Percentiles rank a stretch among this genome's conserved stretches.
Evolutionary conservation across 2,329 filamentous ascomycete species (phyloP).

Genomic region (Aspergillus neotritici): DNA sequence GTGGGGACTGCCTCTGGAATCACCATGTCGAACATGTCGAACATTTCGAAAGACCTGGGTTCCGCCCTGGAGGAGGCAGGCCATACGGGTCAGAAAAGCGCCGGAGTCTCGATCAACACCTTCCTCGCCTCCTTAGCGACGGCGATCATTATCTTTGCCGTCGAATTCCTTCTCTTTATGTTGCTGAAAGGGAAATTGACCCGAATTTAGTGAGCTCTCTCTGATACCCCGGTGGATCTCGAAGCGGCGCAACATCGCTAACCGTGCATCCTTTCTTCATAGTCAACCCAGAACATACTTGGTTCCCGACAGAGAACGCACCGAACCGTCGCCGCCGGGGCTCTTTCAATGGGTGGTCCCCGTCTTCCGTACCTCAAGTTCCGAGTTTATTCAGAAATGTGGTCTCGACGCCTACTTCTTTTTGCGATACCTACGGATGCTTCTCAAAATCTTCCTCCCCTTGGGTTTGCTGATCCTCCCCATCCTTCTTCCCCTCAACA

Average conservation of each 20-base stretch:
- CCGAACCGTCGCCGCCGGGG: constrained; percentile 62
- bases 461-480: constrained; percentile 73
- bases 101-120: constrained; percentile 38
- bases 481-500: constrained; percentile 80
- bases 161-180: constrained; percentile 64
- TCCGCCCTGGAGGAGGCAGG: constrained; percentile 32
- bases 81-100: constrained; percentile 29
- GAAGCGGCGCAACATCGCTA: background rate
- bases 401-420: constrained; percentile 98
- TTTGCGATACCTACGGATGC: constrained; percentile 76
- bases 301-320: constrained; percentile 77
- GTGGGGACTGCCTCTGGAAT: background rate
- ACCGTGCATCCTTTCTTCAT: constrained; percentile 6
- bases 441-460: constrained; percentile 87
- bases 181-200: constrained; percentile 71
- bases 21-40: constrained; percentile 4
- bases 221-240: background rate
- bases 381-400: constrained; percentile 89
- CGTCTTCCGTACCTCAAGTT: constrained; percentile 63
- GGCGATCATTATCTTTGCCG: constrained; percentile 57
- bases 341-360: constrained; percentile 51
- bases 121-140: constrained; percentile 62
- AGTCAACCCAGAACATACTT: constrained; percentile 81
- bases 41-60: constrained; percentile 26
- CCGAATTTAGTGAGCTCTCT: constrained; percentile 66